A percentile compares a stretch with the other conserved stretches of the same genome.
Evolutionary conservation across 2,329 filamentous ascomycete species (phyloP).

Genomic region (Mariannaea elegans): DNA sequence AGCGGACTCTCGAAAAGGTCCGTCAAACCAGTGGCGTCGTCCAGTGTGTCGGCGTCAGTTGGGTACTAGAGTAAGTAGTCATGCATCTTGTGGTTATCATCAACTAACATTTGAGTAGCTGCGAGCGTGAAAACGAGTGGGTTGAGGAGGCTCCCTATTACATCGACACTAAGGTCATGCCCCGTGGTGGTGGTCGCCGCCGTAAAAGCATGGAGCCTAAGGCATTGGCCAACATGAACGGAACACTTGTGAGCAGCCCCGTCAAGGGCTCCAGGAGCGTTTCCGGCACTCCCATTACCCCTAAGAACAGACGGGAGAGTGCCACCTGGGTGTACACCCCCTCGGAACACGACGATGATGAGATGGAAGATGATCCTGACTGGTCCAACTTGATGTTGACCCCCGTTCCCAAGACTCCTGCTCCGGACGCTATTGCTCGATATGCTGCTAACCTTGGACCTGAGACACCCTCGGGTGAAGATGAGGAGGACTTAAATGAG

Average conservation of each 20-base stretch:
- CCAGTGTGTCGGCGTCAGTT: slow-evolving; percentile 86
- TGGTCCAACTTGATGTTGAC: slow-evolving; percentile 58
- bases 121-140: slow-evolving; percentile 80
- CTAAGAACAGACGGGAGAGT: slow-evolving; percentile 62
- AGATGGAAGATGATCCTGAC: slow-evolving; percentile 51
- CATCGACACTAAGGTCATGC: slow-evolving; percentile 72
- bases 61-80: slow-evolving; percentile 82
- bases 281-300: slow-evolving; percentile 60
- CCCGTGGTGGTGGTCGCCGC: slow-evolving; percentile 75
- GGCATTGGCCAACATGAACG: slow-evolving; percentile 74
- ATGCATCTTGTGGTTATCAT: not conserved
- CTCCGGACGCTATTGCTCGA: slow-evolving; percentile 62
- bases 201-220: slow-evolving; percentile 85
- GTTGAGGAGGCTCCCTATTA: slow-evolving; percentile 76
- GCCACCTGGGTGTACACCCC: slow-evolving; percentile 65
- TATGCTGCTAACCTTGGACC: slow-evolving; percentile 60
- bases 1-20: slow-evolving; percentile 83
- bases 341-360: slow-evolving; percentile 52
- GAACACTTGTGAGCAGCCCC: slow-evolving; percentile 62
- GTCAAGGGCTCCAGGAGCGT: slow-evolving; percentile 49
- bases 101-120: slow-evolving; percentile 59
- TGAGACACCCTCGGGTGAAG: slow-evolving; percentile 53
- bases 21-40: slow-evolving; percentile 76
- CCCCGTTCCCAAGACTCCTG: slow-evolving; percentile 66
- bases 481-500: slow-evolving; percentile 42